These are phyloP conservation scores for Xylariaceae sp. DNA, from an alignment of 2,329 filamentous ascomycete genomes.

Conservation along the genomic window DNA sequence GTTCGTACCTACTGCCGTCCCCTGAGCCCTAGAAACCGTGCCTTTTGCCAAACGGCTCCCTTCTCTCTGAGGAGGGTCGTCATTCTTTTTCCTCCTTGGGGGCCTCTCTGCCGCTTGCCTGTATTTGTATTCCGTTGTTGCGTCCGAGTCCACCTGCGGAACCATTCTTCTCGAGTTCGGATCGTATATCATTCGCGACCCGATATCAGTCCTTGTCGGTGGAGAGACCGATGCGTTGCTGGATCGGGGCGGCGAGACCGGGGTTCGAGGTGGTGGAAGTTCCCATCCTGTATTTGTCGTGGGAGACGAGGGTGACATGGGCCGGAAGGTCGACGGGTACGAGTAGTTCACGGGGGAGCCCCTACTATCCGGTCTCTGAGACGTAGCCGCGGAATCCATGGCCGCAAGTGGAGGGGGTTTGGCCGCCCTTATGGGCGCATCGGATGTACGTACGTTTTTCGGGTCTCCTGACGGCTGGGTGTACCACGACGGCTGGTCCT, in stretches of 20 bases:
- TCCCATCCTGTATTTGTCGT: constrained; percentile 12
- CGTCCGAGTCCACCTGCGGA: constrained; percentile 29
- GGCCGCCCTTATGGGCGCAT: constrained; percentile 32
- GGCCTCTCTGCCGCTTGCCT: constrained; percentile 32
- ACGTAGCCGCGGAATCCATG: constrained; percentile 18
- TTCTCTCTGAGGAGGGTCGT: constrained; percentile 26
- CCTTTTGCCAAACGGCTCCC: constrained; percentile 44
- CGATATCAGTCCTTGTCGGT: constrained; percentile 8
- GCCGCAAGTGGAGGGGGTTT: constrained; percentile 24
- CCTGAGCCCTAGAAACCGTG: constrained; percentile 43
- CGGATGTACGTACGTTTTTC: constrained; percentile 37
- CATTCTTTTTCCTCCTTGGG: constrained; percentile 37
- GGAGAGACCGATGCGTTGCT: constrained; percentile 17
- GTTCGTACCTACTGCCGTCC: constrained; percentile 30
- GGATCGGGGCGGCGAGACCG: constrained; percentile 13
- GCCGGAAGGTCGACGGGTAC: constrained; percentile 40
- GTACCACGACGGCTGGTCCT: constrained; percentile 42
- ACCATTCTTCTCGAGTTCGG: constrained; percentile 60
- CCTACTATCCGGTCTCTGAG: constrained; percentile 39
- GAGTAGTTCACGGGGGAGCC: constrained; percentile 50
- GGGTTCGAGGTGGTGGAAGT: constrained; percentile 9
- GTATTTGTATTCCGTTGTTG: constrained; percentile 32
- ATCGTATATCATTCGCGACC: constrained; percentile 47
- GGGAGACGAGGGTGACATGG: constrained; percentile 21
- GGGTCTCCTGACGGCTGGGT: constrained; percentile 35